Percentiles rank a stretch among this genome's conserved stretches.
Conservation (phyloP, 2,329 filamentous ascomycete species). For the Fusarium siculi region DNA sequence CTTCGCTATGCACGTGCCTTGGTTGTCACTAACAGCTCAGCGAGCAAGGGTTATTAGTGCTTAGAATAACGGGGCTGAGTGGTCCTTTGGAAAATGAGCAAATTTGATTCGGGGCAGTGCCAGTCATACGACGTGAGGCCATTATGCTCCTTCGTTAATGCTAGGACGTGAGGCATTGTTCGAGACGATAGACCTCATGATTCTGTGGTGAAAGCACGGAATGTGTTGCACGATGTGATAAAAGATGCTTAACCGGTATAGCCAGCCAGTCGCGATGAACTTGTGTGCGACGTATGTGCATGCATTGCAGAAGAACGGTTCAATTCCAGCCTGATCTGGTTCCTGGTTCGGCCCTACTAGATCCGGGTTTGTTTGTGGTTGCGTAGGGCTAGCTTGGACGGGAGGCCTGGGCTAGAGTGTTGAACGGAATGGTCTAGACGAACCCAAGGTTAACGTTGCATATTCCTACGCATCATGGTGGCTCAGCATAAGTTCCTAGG, state of each 20-base stretch:
- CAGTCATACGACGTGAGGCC: constrained; percentile 2
- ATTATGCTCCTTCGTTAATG: neutral
- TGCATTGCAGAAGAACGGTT: neutral
- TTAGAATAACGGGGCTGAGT: constrained; percentile 9
- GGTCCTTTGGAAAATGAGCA: constrained; percentile 11
- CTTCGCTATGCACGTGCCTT: neutral
- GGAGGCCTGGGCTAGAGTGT: neutral
- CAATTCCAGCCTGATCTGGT: neutral
- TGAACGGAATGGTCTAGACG: neutral
- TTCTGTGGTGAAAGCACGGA: neutral
- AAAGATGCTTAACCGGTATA: neutral
- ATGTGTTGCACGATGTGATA: neutral
- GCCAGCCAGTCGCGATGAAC: neutral
- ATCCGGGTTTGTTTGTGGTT: neutral
- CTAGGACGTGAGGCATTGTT: neutral
- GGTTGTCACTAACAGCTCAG: neutral
- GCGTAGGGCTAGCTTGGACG: neutral
- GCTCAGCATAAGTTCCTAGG: neutral
- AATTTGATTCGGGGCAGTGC: constrained; percentile 5
- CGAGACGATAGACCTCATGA: neutral
- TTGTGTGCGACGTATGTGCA: neutral
- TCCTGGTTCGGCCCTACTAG: neutral
- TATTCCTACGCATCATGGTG: neutral
- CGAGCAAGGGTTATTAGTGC: constrained; percentile 4
- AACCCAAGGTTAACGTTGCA: neutral